Conservation (phyloP, 148 eudicot genomes). For the Chenopodium formosanum region DNA sequence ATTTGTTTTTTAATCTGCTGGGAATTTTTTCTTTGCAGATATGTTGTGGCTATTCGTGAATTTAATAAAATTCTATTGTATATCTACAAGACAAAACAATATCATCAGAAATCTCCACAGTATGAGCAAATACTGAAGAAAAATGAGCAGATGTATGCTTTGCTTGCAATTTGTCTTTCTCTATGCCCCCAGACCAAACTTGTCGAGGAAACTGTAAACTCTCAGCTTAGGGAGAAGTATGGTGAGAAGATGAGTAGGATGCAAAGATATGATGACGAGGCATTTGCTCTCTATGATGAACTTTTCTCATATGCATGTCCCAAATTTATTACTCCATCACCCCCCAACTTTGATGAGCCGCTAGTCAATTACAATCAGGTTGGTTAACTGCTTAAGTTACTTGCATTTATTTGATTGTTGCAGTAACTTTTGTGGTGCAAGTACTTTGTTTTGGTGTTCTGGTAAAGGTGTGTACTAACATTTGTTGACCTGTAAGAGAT, state of each 20-base stretch:
- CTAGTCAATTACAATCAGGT: constrained; percentile 97
- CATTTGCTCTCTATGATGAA: constrained; percentile 84
- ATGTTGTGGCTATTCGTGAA: constrained; percentile 79
- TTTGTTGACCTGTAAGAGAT: neutral
- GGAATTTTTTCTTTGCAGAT: constrained; percentile 38
- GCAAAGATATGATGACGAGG: constrained; percentile 92
- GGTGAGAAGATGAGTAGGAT: constrained; percentile 95
- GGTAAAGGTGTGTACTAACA: neutral
- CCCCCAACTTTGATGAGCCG: constrained; percentile 91
- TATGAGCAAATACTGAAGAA: constrained; percentile 96
- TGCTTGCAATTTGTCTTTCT: constrained; percentile 75
- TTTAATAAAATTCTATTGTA: constrained; percentile 85
- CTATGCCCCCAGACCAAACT: constrained; percentile 93
- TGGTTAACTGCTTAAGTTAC: constrained; percentile 1
- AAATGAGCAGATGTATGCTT: constrained; percentile 99
- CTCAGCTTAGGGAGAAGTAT: constrained; percentile 84
- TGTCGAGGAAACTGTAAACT: constrained; percentile 88
- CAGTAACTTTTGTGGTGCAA: neutral
- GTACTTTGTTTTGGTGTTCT: neutral
- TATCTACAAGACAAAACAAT: constrained; percentile 87
- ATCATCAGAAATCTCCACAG: constrained; percentile 91
- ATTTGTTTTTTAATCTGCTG: constrained; percentile 3
- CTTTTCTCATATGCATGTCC: constrained; percentile 99
- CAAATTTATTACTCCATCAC: constrained; percentile 91
- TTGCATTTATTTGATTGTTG: neutral